Percentiles rank a stretch among this genome's conserved stretches.
These are phyloP conservation scores for Yamadazyma philogaea DNA, from an alignment of 805 yeast genomes.

Conservation along the genomic window DNA sequence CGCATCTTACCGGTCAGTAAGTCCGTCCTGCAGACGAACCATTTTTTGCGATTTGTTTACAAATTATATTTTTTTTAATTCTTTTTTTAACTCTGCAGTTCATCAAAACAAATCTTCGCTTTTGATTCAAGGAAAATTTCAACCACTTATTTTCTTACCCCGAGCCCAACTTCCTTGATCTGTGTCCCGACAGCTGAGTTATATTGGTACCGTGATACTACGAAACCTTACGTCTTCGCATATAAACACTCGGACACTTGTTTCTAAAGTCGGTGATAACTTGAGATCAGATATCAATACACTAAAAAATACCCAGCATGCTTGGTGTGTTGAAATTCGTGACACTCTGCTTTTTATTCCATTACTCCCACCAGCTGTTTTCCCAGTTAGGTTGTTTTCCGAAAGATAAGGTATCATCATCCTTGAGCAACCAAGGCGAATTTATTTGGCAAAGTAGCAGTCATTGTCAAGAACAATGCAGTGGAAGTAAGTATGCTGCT, in stretches of 20 bases:
- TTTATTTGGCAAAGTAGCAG: slow-evolving; percentile 59
- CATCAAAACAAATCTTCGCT: slow-evolving; percentile 4
- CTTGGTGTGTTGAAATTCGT: slow-evolving; percentile 1
- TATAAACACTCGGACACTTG: background rate
- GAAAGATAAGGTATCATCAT: slow-evolving; percentile 25
- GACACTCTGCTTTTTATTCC: background rate
- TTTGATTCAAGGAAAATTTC: background rate
- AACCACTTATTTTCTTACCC: background rate
- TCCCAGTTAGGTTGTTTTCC: slow-evolving; percentile 24
- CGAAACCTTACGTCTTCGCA: background rate
- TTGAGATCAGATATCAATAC: background rate
- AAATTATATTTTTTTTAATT: background rate
- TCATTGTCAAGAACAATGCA: slow-evolving; percentile 54
- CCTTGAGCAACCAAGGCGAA: slow-evolving; percentile 42
- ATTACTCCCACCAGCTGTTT: slow-evolving; percentile 10
- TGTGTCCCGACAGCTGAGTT: background rate
- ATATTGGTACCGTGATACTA: background rate
- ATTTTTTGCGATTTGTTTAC: slow-evolving; percentile 5
- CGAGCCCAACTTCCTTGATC: background rate
- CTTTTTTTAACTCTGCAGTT: slow-evolving; percentile 4
- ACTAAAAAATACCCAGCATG: background rate
- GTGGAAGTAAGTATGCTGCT: slow-evolving; percentile 37
- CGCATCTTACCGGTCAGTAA: background rate
- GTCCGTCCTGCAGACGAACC: background rate
- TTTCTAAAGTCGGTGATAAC: background rate